phyloP scores from a whole-genome alignment of 768 basidiomycete genomes.

The Phylloporus rhodoxanthus region DNA sequence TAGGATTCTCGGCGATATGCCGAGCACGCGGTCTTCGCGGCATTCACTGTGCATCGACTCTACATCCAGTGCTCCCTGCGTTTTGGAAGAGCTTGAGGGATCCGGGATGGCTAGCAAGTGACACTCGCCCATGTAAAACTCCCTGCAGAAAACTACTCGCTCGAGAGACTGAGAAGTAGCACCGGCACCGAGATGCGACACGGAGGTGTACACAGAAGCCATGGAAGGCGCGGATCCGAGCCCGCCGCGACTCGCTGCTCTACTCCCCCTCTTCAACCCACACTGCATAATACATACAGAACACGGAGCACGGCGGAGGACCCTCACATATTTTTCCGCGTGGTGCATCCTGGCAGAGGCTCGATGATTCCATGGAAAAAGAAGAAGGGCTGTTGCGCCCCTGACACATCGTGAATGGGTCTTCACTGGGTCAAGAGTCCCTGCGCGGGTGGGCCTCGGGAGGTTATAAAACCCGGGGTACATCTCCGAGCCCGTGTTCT shows the following conservation, averaged over 20 bases:
- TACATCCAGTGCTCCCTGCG: too few species aligned
- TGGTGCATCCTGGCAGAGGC: neutral
- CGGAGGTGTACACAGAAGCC: neutral
- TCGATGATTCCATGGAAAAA: neutral
- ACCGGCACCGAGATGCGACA: neutral
- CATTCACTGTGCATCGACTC: neutral
- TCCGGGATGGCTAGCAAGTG: too few species aligned
- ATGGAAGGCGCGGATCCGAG: neutral
- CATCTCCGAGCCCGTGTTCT: neutral
- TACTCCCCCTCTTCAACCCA: neutral
- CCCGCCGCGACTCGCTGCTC: neutral
- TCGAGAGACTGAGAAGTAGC: neutral
- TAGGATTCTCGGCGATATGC: conserved; percentile 8
- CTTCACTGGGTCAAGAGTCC: neutral
- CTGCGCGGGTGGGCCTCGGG: neutral
- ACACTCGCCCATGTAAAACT: too few species aligned
- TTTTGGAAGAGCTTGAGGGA: too few species aligned
- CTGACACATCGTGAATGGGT: neutral
- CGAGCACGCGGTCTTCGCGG: neutral
- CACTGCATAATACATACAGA: neutral
- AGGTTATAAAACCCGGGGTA: neutral
- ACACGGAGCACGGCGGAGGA: neutral
- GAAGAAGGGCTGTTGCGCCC: neutral
- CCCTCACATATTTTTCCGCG: neutral
- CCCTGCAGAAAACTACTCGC: too few species aligned